A percentile compares a stretch with the other conserved stretches of the same genome.
Conservation (phyloP, 202 grass and related monocot species). For the Setaria italica region DNA sequence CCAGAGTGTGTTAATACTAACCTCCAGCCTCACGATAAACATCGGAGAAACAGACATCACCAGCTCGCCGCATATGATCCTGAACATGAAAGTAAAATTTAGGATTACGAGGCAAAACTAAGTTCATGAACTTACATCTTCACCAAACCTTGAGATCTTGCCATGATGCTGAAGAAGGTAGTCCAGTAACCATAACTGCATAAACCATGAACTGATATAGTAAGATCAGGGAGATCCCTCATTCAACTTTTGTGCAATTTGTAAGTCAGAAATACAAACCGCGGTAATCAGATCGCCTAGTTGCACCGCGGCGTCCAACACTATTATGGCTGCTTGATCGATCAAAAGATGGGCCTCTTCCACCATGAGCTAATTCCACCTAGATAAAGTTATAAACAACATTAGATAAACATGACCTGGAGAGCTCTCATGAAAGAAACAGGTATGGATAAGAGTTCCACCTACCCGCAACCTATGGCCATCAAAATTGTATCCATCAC, state of each 20-base stretch:
- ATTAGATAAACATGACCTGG: background rate
- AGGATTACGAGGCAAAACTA: slow-evolving; percentile 23
- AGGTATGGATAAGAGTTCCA: slow-evolving; percentile 16
- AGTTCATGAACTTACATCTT: slow-evolving; percentile 18
- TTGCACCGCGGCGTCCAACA: slow-evolving; percentile 58
- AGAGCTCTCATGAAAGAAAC: slow-evolving; percentile 27
- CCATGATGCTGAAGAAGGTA: slow-evolving; percentile 96
- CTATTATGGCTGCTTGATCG: slow-evolving; percentile 65
- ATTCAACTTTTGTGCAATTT: slow-evolving; percentile 3
- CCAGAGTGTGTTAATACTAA: slow-evolving; percentile 41
- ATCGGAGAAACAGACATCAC: slow-evolving; percentile 95
- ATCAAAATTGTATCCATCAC: slow-evolving; percentile 95
- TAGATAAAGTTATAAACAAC: slow-evolving; percentile 29
- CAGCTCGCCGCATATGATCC: slow-evolving; percentile 95
- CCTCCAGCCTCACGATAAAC: slow-evolving; percentile 83
- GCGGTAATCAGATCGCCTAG: slow-evolving; percentile 78
- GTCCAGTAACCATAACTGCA: slow-evolving; percentile 83
- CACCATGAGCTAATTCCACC: slow-evolving; percentile 97
- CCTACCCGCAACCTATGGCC: slow-evolving; percentile 73
- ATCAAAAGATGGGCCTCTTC: slow-evolving; percentile 68
- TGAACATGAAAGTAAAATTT: slow-evolving; percentile 52
- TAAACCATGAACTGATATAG: slow-evolving; percentile 11
- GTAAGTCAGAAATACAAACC: slow-evolving; percentile 51
- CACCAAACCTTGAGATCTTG: slow-evolving; percentile 94
- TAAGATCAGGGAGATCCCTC: slow-evolving; percentile 36